These are phyloP conservation scores for Tolypocladium ophioglossoides DNA, from an alignment of 2,329 filamentous ascomycete species.

Conservation along the genomic window DNA sequence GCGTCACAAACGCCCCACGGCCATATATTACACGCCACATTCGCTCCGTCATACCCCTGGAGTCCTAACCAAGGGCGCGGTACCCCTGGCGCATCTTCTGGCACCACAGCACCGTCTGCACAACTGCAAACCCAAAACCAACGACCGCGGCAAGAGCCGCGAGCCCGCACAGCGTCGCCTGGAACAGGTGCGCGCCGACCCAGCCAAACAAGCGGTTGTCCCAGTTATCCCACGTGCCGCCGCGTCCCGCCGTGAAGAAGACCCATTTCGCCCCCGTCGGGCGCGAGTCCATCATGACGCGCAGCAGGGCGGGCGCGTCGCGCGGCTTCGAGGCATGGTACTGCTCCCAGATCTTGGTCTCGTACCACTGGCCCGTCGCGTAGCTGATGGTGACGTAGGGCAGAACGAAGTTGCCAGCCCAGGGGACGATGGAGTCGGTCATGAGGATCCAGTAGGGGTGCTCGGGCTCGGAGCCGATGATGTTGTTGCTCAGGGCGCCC, in stretches of 20 bases:
- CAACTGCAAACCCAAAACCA: not conserved
- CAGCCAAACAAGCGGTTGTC: constrained; percentile 3
- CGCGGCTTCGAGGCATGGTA: constrained; percentile 1
- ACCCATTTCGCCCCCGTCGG: constrained; percentile 3
- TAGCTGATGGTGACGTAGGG: constrained; percentile 3
- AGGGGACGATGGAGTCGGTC: constrained; percentile 1
- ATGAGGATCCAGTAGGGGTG: constrained; percentile 5
- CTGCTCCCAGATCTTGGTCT: constrained; percentile 3
- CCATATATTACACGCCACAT: not conserved
- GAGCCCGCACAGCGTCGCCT: not conserved
- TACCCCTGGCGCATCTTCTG: not conserved
- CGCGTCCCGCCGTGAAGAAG: constrained; percentile 3
- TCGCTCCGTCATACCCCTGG: not conserved
- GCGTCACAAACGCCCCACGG: not conserved
- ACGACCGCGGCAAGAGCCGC: not conserved
- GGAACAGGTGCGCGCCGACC: constrained; percentile 1
- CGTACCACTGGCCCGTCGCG: constrained; percentile 4
- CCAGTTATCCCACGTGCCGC: constrained; percentile 4
- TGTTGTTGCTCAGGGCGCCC: constrained; percentile 4
- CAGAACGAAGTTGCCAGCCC: constrained; percentile 1
- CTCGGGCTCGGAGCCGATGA: constrained; percentile 4
- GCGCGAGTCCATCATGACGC: constrained; percentile 5
- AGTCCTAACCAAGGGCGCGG: not conserved
- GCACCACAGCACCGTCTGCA: not conserved
- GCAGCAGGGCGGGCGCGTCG: not conserved